These are phyloP conservation scores for Cryptococcus amylolentus DNA, from an alignment of 1,284 basidiomycete genomes.

Conservation along the genomic window DNA sequence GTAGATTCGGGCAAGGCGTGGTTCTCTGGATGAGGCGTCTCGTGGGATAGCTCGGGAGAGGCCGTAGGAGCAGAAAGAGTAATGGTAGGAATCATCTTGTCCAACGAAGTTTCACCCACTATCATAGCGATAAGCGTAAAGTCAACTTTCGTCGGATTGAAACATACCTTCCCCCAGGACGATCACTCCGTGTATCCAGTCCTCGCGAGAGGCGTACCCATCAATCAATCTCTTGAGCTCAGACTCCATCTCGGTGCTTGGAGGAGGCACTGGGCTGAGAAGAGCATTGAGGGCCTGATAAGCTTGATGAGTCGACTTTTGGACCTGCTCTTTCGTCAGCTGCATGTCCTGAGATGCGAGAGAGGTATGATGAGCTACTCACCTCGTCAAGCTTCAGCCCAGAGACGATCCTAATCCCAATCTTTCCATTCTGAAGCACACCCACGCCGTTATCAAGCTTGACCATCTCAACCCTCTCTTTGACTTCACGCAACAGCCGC, in stretches of 20 bases:
- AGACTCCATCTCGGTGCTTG: constrained; percentile 9
- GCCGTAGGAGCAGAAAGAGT: neutral
- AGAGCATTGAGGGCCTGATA: constrained; percentile 30
- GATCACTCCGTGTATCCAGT: constrained; percentile 30
- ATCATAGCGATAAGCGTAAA: neutral
- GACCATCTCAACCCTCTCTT: constrained; percentile 26
- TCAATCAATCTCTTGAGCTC: constrained; percentile 25
- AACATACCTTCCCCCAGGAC: constrained; percentile 8
- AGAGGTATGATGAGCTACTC: constrained; percentile 1
- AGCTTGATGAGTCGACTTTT: constrained; percentile 7
- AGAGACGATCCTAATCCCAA: constrained; percentile 25
- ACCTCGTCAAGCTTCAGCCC: constrained; percentile 20
- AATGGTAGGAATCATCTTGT: constrained; percentile 3
- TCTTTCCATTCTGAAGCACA: constrained; percentile 18
- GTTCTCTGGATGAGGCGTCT: too few relatives aligned
- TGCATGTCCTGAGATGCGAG: neutral
- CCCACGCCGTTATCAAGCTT: constrained; percentile 30
- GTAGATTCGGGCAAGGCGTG: too few relatives aligned
- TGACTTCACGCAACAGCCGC: constrained; percentile 18
- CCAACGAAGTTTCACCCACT: neutral
- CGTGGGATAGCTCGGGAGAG: too few relatives aligned
- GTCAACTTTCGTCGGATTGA: neutral
- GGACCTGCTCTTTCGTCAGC: constrained; percentile 16
- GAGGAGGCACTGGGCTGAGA: constrained; percentile 23
- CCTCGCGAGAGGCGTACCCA: constrained; percentile 17